Percentiles rank a stretch among this genome's conserved stretches.
phyloP scores from a whole-genome alignment of 2,329 filamentous ascomycete genomes.

The Scorias spongiosa region DNA sequence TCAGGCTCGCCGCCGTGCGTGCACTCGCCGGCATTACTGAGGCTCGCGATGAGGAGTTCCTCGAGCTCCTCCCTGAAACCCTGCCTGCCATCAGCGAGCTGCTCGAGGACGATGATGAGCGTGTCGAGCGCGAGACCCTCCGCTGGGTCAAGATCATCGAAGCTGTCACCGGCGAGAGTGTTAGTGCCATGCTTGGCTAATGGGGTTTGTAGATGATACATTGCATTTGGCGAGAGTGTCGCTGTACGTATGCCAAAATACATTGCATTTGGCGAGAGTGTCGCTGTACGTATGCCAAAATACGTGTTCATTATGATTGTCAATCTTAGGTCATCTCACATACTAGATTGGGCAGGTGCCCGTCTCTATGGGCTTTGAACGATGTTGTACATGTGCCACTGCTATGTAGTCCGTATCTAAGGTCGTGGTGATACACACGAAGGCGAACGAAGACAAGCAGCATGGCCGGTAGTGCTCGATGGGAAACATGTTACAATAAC shows the following conservation, averaged over 20 bases:
- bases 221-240: slow-evolving; percentile 27
- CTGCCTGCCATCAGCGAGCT: slow-evolving; percentile 88
- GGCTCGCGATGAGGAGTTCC: slow-evolving; percentile 80
- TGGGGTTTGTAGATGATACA: slow-evolving; percentile 24
- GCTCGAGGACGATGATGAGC: slow-evolving; percentile 91
- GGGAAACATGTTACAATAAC: too few species aligned
- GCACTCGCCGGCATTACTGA: slow-evolving; percentile 58
- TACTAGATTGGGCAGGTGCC: too few species aligned
- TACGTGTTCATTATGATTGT: too few species aligned
- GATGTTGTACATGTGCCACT: too few species aligned
- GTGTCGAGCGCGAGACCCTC: slow-evolving; percentile 76
- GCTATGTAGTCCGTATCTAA: too few species aligned
- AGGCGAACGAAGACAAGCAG: too few species aligned
- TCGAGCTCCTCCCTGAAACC: slow-evolving; percentile 85
- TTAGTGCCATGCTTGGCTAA: slow-evolving; percentile 65
- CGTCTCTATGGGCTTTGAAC: too few species aligned
- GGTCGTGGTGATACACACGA: too few species aligned
- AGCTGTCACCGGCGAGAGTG: slow-evolving; percentile 70
- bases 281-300: too few species aligned
- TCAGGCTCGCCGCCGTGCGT: slow-evolving; percentile 68
- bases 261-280: slow-evolving; percentile 25
- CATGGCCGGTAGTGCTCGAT: too few species aligned
- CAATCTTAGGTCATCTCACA: too few species aligned
- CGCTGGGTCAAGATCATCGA: slow-evolving; percentile 87
- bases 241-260: too few species aligned